Base-by-base conservation (phyloP, 495 filamentous ascomycete genomes). In the Penicillium herquei region DNA sequence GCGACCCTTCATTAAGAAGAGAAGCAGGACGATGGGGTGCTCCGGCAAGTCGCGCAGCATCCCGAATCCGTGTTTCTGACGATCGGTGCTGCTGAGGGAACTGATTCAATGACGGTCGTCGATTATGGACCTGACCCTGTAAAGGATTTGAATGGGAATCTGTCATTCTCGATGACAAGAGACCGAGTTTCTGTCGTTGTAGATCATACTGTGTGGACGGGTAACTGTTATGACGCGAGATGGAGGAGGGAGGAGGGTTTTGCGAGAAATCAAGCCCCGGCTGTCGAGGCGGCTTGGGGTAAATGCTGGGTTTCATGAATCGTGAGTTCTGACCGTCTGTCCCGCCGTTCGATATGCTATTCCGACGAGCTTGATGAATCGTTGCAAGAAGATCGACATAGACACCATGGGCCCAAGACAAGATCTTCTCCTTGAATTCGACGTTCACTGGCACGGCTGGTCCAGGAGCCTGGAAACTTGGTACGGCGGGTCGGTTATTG, bases 321-420 rank as follows among this genome's bases (percentile, higher is more conserved):
- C 75, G 67, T 49, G 67, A 67, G 51, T 52, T 63, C 41, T 72
- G 61, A 16, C 68, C 57, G 54, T 76, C 70, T 35, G 60, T 63
- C 47, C 57, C 54, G 48, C 66, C 63, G 16, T 61, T 73, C 17
- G 67, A 75, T 16, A 62, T 55, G 55, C 69, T 78, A 64, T 69
- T 77, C 51, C 77, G 75, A 49, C 74, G 75, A 51, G 76, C 79
- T 52, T 86, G 81, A 44, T 93, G 86, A 8, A 96, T 81, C 52
- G 84, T 88, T 9, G 86, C 76, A 18, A 98, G 74, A 3, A 98
- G 82, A 61, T 96, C 90, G 37, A 92, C 83, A 72, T 98, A 98
- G 18, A 93, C 84, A 49, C 82, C 81, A 67, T 97, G 90, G 32
- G 94, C 94, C 83, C 88, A 92, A 13, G 86, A 80, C 42, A 96